Percentiles rank a stretch among this genome's conserved stretches.
Conservation (phyloP, 805 yeast species). For the Pachysolen tannophilus region DNA sequence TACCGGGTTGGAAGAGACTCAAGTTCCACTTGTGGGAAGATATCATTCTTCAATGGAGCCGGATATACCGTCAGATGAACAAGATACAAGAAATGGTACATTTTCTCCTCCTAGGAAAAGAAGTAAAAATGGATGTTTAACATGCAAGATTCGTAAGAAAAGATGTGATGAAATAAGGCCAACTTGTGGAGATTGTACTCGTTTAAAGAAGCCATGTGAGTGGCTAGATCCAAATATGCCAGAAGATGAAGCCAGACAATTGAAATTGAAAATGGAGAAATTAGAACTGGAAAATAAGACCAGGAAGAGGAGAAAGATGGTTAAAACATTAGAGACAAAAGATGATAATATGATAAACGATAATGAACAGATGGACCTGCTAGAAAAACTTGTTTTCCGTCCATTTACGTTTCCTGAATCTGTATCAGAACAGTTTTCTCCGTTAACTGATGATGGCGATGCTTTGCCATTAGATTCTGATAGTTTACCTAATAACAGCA, state of each 20-base stretch:
- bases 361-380: slow-evolving; percentile 1
- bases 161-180: slow-evolving; percentile 46
- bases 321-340: too few species aligned
- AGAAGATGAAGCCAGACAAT: slow-evolving; percentile 24
- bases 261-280: slow-evolving; percentile 28
- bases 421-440: too few species aligned
- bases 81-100: too few species aligned
- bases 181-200: slow-evolving; percentile 38
- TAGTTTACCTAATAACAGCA: slow-evolving; percentile 1
- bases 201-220: slow-evolving; percentile 38
- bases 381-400: too few species aligned
- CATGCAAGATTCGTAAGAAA: slow-evolving; percentile 60
- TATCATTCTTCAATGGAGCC: too few species aligned
- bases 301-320: slow-evolving; percentile 28
- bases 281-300: slow-evolving; percentile 34
- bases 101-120: too few species aligned
- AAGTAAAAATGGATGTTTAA: slow-evolving; percentile 56
- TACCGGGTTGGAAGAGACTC: too few species aligned
- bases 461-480: not conserved
- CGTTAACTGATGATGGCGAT: too few species aligned
- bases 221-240: slow-evolving; percentile 41
- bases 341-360: too few species aligned
- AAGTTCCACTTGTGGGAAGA: too few species aligned
- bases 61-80: too few species aligned
- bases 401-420: too few species aligned